phyloP scores from a whole-genome alignment of 1,139 yeast genomes.

The Yamadazyma friedrichii region DNA sequence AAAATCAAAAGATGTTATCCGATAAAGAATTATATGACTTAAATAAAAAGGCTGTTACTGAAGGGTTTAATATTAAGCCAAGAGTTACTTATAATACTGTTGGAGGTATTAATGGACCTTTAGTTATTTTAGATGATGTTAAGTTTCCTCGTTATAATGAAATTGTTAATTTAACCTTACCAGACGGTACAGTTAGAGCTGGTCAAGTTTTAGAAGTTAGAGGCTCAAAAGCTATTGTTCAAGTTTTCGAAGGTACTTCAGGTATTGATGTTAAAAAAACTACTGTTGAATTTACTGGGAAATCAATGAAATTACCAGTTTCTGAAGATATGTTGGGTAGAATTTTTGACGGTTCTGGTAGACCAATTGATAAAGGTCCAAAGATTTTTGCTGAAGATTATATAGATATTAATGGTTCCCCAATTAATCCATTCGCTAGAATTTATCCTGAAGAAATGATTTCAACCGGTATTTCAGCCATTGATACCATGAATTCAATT shows the following conservation, averaged over 20 bases:
- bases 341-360: slow-evolving; percentile 97
- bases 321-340: slow-evolving; percentile 98
- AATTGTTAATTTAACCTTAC: slow-evolving; percentile 92
- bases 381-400: slow-evolving; percentile 97
- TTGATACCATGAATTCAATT: slow-evolving; percentile 98
- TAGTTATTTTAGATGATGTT: slow-evolving; percentile 93
- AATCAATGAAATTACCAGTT: slow-evolving; percentile 88
- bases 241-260: slow-evolving; percentile 97
- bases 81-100: slow-evolving; percentile 93
- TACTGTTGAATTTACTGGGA: slow-evolving; percentile 94
- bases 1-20: slow-evolving; percentile 26
- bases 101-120: slow-evolving; percentile 97
- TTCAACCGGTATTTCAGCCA: slow-evolving; percentile 96
- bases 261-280: slow-evolving; percentile 98
- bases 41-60: slow-evolving; percentile 88
- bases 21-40: slow-evolving; percentile 68
- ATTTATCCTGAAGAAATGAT: slow-evolving; percentile 99
- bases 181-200: slow-evolving; percentile 91
- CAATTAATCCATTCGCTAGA: slow-evolving; percentile 97
- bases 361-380: slow-evolving; percentile 98
- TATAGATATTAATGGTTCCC: slow-evolving; percentile 96
- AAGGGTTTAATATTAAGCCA: slow-evolving; percentile 88
- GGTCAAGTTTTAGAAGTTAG: slow-evolving; percentile 98
- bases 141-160: slow-evolving; percentile 96
- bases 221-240: slow-evolving; percentile 96